phyloP scores from a whole-genome alignment of 331 rosid species.

The Telfairia occidentalis region DNA sequence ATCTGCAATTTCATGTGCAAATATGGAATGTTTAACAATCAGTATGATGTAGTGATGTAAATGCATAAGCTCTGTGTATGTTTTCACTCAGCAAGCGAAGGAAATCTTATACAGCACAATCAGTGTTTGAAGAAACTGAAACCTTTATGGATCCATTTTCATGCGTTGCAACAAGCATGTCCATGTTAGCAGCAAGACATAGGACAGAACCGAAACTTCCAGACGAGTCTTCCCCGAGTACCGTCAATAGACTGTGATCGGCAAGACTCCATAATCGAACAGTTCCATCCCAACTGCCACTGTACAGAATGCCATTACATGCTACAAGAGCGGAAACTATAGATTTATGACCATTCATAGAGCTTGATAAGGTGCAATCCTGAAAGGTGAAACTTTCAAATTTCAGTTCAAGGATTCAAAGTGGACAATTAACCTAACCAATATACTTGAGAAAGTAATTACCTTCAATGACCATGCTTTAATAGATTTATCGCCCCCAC shows the following conservation, averaged over 20 bases:
- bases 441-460: conserved; percentile 7
- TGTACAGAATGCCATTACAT: conserved; percentile 66
- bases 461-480: conserved; percentile 81
- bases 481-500: conserved; percentile 80
- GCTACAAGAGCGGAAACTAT: conserved; percentile 70
- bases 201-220: conserved; percentile 47
- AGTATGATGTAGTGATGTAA: not conserved
- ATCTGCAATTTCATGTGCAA: not conserved
- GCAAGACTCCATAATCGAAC: conserved; percentile 80
- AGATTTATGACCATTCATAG: conserved; percentile 77
- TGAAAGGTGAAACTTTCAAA: conserved; percentile 11
- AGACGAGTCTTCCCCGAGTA: conserved; percentile 53
- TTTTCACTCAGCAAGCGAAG: not conserved
- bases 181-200: conserved; percentile 41
- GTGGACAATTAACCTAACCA: not conserved
- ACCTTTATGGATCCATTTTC: conserved; percentile 86
- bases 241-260: conserved; percentile 68
- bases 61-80: not conserved
- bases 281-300: conserved; percentile 99
- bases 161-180: conserved; percentile 60
- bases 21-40: not conserved
- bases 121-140: conserved; percentile 18
- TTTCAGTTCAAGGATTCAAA: not conserved
- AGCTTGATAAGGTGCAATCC: conserved; percentile 59
- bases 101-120: conserved; percentile 1